phyloP scores from a whole-genome alignment of 2,329 filamentous ascomycete genomes.

The Alternaria sp. region DNA sequence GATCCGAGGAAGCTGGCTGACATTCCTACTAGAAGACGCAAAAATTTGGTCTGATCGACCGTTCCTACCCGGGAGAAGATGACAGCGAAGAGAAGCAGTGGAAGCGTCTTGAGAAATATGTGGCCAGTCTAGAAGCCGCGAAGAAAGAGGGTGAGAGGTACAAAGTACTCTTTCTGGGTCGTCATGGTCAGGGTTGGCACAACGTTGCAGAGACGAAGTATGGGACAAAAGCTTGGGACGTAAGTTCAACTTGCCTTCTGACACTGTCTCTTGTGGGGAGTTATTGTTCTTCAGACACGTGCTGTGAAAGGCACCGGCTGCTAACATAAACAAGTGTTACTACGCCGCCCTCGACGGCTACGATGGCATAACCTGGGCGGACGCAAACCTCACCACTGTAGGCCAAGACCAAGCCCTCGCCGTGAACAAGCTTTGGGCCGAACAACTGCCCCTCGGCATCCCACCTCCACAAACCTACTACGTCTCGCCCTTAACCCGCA shows the following conservation, averaged over 20 bases:
- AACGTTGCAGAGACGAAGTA: slow-evolving; percentile 73
- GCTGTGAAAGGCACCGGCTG: background rate
- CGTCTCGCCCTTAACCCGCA: slow-evolving; percentile 68
- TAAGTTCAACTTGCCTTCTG: slow-evolving; percentile 44
- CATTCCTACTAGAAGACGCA: background rate
- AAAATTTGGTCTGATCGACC: slow-evolving; percentile 72
- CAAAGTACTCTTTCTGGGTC: slow-evolving; percentile 72
- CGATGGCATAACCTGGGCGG: slow-evolving; percentile 66
- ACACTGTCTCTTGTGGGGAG: too few relatives aligned
- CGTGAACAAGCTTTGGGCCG: slow-evolving; percentile 64
- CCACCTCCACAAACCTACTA: slow-evolving; percentile 70
- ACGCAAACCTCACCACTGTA: slow-evolving; percentile 65
- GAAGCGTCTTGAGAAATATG: slow-evolving; percentile 66
- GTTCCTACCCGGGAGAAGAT: slow-evolving; percentile 59
- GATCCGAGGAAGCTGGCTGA: background rate
- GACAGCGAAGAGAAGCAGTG: slow-evolving; percentile 56
- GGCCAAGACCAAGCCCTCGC: slow-evolving; percentile 66
- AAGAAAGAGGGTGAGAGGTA: slow-evolving; percentile 57
- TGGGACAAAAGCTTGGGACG: slow-evolving; percentile 72
- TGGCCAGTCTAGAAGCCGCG: slow-evolving; percentile 60
- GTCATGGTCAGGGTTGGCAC: slow-evolving; percentile 72
- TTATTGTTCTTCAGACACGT: background rate
- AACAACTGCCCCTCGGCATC: slow-evolving; percentile 60
- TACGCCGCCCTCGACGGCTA: slow-evolving; percentile 70
- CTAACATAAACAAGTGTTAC: slow-evolving; percentile 57